A percentile compares a stretch with the other conserved stretches of the same genome.
Conservation (phyloP, 2,329 filamentous ascomycete species). For the Nothomitra cinnamomea region DNA sequence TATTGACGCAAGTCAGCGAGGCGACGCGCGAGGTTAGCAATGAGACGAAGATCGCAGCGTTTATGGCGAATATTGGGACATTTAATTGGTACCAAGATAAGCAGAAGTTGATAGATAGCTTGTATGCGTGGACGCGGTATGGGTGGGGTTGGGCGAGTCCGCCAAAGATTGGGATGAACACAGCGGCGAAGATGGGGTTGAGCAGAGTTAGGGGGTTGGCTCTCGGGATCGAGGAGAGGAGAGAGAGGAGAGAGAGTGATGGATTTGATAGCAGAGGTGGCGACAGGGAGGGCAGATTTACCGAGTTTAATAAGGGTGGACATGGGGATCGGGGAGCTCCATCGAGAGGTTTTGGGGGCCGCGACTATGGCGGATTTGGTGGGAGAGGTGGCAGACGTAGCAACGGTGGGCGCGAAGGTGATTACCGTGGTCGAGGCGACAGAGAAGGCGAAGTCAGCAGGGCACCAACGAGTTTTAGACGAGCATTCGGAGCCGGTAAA, state of each 20-base stretch:
- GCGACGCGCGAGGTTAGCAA: constrained; percentile 28
- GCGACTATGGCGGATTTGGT: neutral
- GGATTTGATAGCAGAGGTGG: neutral
- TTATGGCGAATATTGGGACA: constrained; percentile 40
- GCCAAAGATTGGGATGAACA: constrained; percentile 23
- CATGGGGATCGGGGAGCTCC: neutral
- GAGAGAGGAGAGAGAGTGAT: neutral
- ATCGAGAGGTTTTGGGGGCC: neutral
- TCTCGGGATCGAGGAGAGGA: neutral
- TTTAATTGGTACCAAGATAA: constrained; percentile 24
- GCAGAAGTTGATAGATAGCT: constrained; percentile 26
- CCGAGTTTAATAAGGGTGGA: neutral
- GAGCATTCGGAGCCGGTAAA: no score
- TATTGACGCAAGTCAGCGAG: constrained; percentile 27
- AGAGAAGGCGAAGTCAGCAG: no score
- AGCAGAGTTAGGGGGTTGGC: neutral
- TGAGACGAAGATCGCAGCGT: constrained; percentile 30
- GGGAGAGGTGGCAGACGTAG: neutral
- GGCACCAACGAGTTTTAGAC: no score
- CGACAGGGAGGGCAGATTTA: neutral
- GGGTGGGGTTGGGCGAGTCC: constrained; percentile 36
- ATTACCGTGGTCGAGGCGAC: no score
- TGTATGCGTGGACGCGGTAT: constrained; percentile 35
- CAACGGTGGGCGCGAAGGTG: no score
- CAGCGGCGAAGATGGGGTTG: constrained; percentile 17